phyloP scores from a whole-genome alignment of 352 stramenopile species.

The Phytophthora foliorum region DNA sequence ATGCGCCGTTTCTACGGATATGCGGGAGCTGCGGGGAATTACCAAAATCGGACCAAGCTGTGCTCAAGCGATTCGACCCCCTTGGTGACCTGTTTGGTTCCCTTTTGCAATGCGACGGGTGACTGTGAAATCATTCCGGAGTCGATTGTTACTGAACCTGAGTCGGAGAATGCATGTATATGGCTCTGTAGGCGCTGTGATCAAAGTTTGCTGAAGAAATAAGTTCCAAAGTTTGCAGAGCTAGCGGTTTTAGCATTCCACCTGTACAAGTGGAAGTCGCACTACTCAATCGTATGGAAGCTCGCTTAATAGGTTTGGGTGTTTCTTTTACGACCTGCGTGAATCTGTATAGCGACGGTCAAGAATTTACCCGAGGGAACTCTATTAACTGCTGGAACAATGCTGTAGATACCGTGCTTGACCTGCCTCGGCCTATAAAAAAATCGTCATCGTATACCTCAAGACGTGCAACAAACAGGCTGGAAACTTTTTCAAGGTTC shows the following conservation, averaged over 20 bases:
- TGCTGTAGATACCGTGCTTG: neutral
- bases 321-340: conserved; percentile 7
- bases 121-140: conserved; percentile 4
- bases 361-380: conserved; percentile 7
- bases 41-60: neutral
- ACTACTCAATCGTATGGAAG: too few species aligned
- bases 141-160: too few species aligned
- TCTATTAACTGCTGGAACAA: conserved; percentile 8
- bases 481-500: too few species aligned
- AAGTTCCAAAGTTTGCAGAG: too few species aligned
- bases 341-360: neutral
- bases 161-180: too few species aligned
- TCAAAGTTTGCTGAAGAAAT: too few species aligned
- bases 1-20: conserved; percentile 6
- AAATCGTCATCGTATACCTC: neutral
- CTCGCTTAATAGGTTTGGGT: too few species aligned
- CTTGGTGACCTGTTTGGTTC: neutral
- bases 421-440: neutral
- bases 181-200: too few species aligned
- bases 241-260: too few species aligned
- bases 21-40: conserved; percentile 5
- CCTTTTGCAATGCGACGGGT: neutral
- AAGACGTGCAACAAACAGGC: too few species aligned
- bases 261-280: too few species aligned
- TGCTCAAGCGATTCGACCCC: neutral